A percentile compares a stretch with the other conserved stretches of the same genome.
These are phyloP conservation scores for Coemansia sp. DNA, from an alignment of 192 early-diverging fungal species.

Conservation along the genomic window DNA sequence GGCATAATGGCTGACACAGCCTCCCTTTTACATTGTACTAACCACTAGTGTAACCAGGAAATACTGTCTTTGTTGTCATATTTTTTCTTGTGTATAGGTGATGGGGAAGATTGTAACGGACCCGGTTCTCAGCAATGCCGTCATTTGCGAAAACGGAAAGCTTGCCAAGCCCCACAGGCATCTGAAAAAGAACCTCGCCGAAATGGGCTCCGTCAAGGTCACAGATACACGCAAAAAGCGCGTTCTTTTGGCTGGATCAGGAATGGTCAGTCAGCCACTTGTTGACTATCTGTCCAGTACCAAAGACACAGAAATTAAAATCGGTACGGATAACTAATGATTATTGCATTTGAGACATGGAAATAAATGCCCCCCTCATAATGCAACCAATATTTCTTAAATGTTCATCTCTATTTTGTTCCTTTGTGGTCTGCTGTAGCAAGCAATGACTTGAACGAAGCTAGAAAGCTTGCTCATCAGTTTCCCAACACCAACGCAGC, in stretches of 20 bases:
- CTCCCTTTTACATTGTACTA: background rate
- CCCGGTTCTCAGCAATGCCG: slow-evolving; percentile 72
- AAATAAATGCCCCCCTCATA: background rate
- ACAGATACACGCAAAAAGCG: slow-evolving; percentile 43
- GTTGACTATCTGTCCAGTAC: slow-evolving; percentile 81
- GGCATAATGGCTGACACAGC: no score
- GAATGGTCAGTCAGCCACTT: slow-evolving; percentile 89
- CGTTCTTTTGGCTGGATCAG: slow-evolving; percentile 83
- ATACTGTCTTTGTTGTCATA: background rate
- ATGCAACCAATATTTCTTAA: background rate
- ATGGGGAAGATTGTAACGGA: slow-evolving; percentile 54
- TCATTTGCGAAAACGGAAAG: slow-evolving; percentile 72
- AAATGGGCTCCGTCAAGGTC: slow-evolving; percentile 39
- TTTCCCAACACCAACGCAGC: slow-evolving; percentile 63
- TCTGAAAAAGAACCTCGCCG: slow-evolving; percentile 53
- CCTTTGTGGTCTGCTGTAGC: slow-evolving; percentile 62
- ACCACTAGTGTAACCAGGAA: background rate
- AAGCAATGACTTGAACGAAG: slow-evolving; percentile 75
- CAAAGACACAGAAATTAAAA: slow-evolving; percentile 49
- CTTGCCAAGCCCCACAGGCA: slow-evolving; percentile 61
- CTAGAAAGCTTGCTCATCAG: slow-evolving; percentile 63
- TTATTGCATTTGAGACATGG: background rate
- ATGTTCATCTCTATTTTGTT: background rate
- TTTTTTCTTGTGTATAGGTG: slow-evolving; percentile 31
- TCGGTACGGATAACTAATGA: slow-evolving; percentile 32